phyloP scores from a whole-genome alignment of 2,329 filamentous ascomycete genomes.

The Xylariaceae sp. region DNA sequence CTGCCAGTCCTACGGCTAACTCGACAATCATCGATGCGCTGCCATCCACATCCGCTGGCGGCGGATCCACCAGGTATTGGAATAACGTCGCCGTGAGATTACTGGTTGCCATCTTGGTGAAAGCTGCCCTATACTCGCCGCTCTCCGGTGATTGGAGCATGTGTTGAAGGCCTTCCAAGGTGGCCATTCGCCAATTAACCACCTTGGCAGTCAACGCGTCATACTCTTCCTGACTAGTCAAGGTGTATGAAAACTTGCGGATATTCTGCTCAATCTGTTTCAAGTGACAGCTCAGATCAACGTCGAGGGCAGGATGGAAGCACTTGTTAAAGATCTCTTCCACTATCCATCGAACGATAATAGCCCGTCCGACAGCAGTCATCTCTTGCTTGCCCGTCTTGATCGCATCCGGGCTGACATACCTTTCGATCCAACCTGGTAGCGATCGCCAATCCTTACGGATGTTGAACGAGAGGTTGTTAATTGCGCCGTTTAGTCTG shows the following conservation, averaged over 20 bases:
- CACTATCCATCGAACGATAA: conserved; percentile 86
- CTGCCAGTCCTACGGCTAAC: conserved; percentile 80
- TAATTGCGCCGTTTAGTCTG: conserved; percentile 89
- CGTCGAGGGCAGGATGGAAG: conserved; percentile 88
- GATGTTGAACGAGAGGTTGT: conserved; percentile 93
- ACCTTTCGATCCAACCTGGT: conserved; percentile 77
- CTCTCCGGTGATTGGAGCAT: conserved; percentile 67
- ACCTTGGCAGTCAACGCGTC: conserved; percentile 87
- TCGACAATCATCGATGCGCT: conserved; percentile 92
- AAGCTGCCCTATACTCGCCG: conserved; percentile 65
- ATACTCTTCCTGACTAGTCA: conserved; percentile 81
- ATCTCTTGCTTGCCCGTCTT: conserved; percentile 94
- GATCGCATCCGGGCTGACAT: conserved; percentile 83
- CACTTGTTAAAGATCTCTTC: conserved; percentile 89
- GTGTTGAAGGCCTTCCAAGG: conserved; percentile 84
- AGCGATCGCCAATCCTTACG: conserved; percentile 89
- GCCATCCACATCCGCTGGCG: conserved; percentile 80
- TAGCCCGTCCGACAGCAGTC: conserved; percentile 89
- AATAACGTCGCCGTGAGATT: conserved; percentile 71
- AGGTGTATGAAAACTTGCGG: conserved; percentile 71
- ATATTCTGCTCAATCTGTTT: conserved; percentile 90
- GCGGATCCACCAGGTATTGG: conserved; percentile 74
- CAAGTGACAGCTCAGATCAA: conserved; percentile 72
- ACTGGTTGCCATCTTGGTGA: conserved; percentile 71
- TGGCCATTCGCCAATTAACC: conserved; percentile 90